Base-by-base conservation (phyloP, 1,284 basidiomycete genomes). In the Neolentinus lepideus region DNA sequence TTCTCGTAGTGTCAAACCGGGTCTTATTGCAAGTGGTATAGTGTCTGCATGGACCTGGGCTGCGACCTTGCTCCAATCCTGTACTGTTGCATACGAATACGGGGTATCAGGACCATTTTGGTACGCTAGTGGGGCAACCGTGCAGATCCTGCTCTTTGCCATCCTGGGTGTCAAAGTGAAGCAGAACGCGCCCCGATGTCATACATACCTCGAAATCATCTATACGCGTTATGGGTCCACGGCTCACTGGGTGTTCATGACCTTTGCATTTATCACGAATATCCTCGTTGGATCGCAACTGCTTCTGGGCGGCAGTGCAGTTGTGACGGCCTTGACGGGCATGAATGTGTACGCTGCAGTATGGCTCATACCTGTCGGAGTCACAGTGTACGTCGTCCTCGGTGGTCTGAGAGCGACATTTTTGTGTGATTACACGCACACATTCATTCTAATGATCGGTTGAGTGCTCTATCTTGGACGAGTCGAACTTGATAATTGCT, bases 151-250 rank as follows among this genome's bases (percentile, higher is more conserved):
- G 6, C 24, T 46, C 4, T 46, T 46, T 16, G 43, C 43, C 4
- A 46, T 46, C 4, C 24, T 46, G 4, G 24, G 43, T 25, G 43
- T 46, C 19, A 46, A 46, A 16, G 43, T 46, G 19, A 46, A 46
- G 43, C 43, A 46, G 16, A 46, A 46, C 16, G 43, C 43, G 19
- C 43, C 43, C 43, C n/a, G 43, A 46, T 46, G 43, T 46, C 43
- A 46, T 16, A 46, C 43, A 10, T 46, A 46, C 43, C 43, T 46
- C 24, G 43, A 46, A 46, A 46, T 46, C 43, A 46, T 46, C 43
- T 46, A 46, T 16, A 46, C 43, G 6, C n/a, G 43, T 21, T 46
- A 46, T 46, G 43, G 43, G 16, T 46, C 43, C 43, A 25, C 43
- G n/a, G 43, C 43, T 46, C 43, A 46, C 24, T 46, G 43, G 43